Evolutionary conservation across 148 eudicot genomes (phyloP).

Genomic region (Rhododendron kiyosumense): DNA sequence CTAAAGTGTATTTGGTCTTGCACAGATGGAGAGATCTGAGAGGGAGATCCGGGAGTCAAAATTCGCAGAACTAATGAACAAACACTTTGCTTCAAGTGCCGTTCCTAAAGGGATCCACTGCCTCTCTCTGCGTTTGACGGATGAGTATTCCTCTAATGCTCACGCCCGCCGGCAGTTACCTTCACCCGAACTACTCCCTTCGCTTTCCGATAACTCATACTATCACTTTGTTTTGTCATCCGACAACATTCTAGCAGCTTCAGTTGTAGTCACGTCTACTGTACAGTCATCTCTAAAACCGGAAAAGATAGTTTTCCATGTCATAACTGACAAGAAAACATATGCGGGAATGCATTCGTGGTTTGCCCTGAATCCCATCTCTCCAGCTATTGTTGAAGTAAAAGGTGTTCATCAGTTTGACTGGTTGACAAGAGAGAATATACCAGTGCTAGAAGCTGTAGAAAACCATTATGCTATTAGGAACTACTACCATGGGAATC

Average conservation of each 20-base stretch:
- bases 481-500: constrained; percentile 94
- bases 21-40: constrained; percentile 95
- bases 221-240: constrained; percentile 80
- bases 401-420: constrained; percentile 99
- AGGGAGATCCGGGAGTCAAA: constrained; percentile 81
- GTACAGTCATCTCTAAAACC: constrained; percentile 71
- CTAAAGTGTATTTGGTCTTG: constrained; percentile 7
- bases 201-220: constrained; percentile 82
- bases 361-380: constrained; percentile 83
- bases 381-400: constrained; percentile 92
- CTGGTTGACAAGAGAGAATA: constrained; percentile 96
- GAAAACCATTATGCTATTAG: constrained; percentile 81
- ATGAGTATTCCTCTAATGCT: constrained; percentile 98
- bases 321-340: constrained; percentile 98
- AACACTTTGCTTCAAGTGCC: constrained; percentile 95
- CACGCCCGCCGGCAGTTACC: constrained; percentile 96
- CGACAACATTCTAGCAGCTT: constrained; percentile 93
- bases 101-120: constrained; percentile 97
- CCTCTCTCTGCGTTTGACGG: constrained; percentile 89
- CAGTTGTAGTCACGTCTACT: constrained; percentile 87
- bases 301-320: constrained; percentile 86
- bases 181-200: constrained; percentile 85
- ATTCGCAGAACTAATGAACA: constrained; percentile 93
- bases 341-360: constrained; percentile 99
- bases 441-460: constrained; percentile 97